Conservation (phyloP, 345 rosid species). For the Bretschneidera sinensis region DNA sequence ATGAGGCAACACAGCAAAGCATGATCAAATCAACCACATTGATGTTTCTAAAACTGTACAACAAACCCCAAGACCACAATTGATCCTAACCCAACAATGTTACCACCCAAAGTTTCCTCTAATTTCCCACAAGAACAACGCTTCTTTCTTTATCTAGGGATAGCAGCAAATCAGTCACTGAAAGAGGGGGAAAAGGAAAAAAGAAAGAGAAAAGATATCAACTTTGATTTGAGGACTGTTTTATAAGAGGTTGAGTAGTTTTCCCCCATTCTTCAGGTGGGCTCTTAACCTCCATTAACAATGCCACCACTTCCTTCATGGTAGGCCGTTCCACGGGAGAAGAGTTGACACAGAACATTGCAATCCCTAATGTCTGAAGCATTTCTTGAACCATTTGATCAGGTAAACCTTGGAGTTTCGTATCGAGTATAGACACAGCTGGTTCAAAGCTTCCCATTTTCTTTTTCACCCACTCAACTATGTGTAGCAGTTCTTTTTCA, state of each 20-base stretch:
- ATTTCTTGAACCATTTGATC: slow-evolving; percentile 93
- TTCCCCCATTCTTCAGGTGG: slow-evolving; percentile 89
- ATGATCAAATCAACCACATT: slow-evolving; percentile 21
- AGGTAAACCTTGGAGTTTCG: slow-evolving; percentile 73
- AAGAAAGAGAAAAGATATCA: slow-evolving; percentile 19
- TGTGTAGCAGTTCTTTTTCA: slow-evolving; percentile 80
- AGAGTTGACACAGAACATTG: slow-evolving; percentile 93
- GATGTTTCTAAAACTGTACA: slow-evolving; percentile 58
- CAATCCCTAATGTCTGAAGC: slow-evolving; percentile 91
- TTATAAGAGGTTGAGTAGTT: slow-evolving; percentile 84
- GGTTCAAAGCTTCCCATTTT: slow-evolving; percentile 99
- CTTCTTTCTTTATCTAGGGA: slow-evolving; percentile 16
- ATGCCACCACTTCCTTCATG: slow-evolving; percentile 94
- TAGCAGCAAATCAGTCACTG: slow-evolving; percentile 15
- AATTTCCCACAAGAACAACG: not conserved
- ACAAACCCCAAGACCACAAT: slow-evolving; percentile 21
- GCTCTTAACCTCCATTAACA: slow-evolving; percentile 87
- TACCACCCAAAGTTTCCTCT: slow-evolving; percentile 11
- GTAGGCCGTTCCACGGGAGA: slow-evolving; percentile 82
- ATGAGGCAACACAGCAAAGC: not conserved
- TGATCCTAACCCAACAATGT: slow-evolving; percentile 13
- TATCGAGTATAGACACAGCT: slow-evolving; percentile 60
- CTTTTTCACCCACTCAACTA: slow-evolving; percentile 93
- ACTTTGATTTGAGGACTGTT: slow-evolving; percentile 61
- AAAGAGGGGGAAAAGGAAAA: slow-evolving; percentile 1